Percentiles rank a stretch among this genome's conserved stretches.
Conservation (phyloP, 371 early-diverging fungal genomes). For the Zancudomyces culisetae region DNA sequence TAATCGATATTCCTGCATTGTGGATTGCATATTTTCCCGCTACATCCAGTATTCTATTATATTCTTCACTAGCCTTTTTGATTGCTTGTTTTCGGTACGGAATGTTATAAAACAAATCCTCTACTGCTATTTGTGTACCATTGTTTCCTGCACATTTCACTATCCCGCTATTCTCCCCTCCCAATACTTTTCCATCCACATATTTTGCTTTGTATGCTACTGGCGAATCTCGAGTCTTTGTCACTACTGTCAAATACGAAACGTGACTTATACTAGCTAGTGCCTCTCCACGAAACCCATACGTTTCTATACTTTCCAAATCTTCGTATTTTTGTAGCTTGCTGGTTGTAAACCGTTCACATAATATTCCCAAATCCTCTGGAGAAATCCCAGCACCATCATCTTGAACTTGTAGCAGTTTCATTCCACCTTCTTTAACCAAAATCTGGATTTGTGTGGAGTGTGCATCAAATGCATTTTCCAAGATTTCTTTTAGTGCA, state of each 20-base stretch:
- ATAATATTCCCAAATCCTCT: constrained; percentile 69
- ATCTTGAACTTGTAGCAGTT: constrained; percentile 84
- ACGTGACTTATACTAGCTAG: constrained; percentile 90
- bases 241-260: constrained; percentile 76
- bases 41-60: constrained; percentile 66
- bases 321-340: constrained; percentile 81
- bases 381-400: constrained; percentile 89
- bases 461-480: constrained; percentile 93
- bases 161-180: constrained; percentile 49
- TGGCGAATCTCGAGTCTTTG: constrained; percentile 53
- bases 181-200: constrained; percentile 2
- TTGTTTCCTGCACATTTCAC: constrained; percentile 82
- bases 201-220: constrained; percentile 54
- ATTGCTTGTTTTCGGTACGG: constrained; percentile 63
- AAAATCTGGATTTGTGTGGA: constrained; percentile 62
- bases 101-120: constrained; percentile 85
- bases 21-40: constrained; percentile 80
- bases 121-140: constrained; percentile 78
- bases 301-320: constrained; percentile 64
- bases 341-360: constrained; percentile 91
- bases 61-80: constrained; percentile 65
- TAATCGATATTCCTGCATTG: constrained; percentile 56
- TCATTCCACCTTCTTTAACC: constrained; percentile 75
- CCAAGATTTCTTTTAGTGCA: constrained; percentile 93
- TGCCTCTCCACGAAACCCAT: constrained; percentile 98